These are phyloP conservation scores for Chlamydomonas sphaeroides DNA, from an alignment of 139 green algal genomes.

Conservation along the genomic window DNA sequence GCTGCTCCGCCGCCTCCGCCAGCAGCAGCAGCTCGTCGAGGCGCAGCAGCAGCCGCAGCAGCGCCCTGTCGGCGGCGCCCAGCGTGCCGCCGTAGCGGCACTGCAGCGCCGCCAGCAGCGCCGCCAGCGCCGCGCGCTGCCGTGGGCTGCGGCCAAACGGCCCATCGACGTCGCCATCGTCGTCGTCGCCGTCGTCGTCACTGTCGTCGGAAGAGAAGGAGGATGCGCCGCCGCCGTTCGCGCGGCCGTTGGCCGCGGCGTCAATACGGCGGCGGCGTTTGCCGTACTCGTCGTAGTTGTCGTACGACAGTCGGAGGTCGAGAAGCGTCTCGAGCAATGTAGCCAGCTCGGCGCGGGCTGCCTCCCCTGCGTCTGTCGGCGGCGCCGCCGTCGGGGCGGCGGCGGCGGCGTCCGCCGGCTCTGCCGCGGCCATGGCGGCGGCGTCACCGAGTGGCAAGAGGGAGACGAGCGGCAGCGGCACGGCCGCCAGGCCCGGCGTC, in stretches of 20 bases:
- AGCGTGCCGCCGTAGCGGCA: conserved; percentile 63
- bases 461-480: conserved; percentile 39
- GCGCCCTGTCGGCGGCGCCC: conserved; percentile 56
- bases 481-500: conserved; percentile 16
- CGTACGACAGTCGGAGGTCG: conserved; percentile 55
- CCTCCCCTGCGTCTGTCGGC: neutral
- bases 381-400: neutral
- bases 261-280: neutral
- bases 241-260: neutral
- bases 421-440: too few species aligned
- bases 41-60: conserved; percentile 59
- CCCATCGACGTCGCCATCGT: neutral
- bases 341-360: conserved; percentile 52
- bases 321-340: conserved; percentile 68
- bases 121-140: conserved; percentile 28
- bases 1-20: neutral
- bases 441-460: conserved; percentile 12
- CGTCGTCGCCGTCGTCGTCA: neutral
- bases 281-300: conserved; percentile 1
- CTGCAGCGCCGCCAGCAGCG: conserved; percentile 66
- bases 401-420: too few species aligned
- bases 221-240: too few species aligned
- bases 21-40: conserved; percentile 58
- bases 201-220: too few species aligned
- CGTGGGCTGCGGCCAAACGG: neutral